Conservation (phyloP, 2,329 filamentous ascomycete genomes). For the Ophiobolus disseminans region DNA sequence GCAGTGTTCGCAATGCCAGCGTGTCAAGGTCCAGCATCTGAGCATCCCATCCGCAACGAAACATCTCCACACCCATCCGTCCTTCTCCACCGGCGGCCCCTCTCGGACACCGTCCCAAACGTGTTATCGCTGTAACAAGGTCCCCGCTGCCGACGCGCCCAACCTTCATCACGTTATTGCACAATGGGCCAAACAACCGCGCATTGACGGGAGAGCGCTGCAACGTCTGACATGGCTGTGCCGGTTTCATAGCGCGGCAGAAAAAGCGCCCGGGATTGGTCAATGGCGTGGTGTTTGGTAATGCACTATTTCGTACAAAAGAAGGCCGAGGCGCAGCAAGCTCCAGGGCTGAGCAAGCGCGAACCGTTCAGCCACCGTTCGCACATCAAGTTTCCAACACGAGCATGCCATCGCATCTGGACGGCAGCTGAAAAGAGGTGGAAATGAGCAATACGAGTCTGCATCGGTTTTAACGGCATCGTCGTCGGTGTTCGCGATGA, state of each 20-base stretch:
- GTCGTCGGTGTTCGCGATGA: slow-evolving; percentile 1
- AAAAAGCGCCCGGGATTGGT: slow-evolving; percentile 34
- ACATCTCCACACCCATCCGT: no score
- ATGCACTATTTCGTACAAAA: slow-evolving; percentile 4
- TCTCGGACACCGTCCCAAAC: slow-evolving; percentile 1
- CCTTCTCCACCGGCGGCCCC: background rate
- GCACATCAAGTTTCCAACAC: slow-evolving; percentile 4
- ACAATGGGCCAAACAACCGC: background rate
- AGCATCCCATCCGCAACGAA: no score
- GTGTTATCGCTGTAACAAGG: background rate
- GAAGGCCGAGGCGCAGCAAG: slow-evolving; percentile 19
- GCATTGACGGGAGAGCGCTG: slow-evolving; percentile 6
- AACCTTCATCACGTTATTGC: slow-evolving; percentile 1
- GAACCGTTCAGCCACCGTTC: slow-evolving; percentile 18
- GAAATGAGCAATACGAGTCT: slow-evolving; percentile 18
- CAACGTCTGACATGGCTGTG: slow-evolving; percentile 28
- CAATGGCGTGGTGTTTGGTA: slow-evolving; percentile 10
- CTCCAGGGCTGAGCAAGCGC: slow-evolving; percentile 16
- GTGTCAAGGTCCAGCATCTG: slow-evolving; percentile 3
- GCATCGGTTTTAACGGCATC: background rate
- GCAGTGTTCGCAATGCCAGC: background rate
- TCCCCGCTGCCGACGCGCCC: background rate
- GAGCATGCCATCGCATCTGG: background rate
- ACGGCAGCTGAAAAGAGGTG: background rate
- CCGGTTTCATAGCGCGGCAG: slow-evolving; percentile 33